Percentiles rank a stretch among this genome's conserved stretches.
Evolutionary conservation across 352 stramenopile genomes (phyloP).

Genomic region (Phytopythium cucurbitacearum): DNA sequence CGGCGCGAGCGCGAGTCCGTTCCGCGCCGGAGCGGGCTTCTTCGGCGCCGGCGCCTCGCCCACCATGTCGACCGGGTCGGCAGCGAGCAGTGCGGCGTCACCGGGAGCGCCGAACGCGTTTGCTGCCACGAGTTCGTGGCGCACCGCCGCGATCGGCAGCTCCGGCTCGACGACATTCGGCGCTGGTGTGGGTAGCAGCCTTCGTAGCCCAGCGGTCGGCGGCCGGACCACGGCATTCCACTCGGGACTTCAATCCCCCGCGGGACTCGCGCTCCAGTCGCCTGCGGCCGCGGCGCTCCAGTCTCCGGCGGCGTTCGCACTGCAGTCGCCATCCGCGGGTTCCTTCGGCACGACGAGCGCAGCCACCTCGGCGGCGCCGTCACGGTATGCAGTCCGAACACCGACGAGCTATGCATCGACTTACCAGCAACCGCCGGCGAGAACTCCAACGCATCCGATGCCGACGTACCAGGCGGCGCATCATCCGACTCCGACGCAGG

Average conservation of each 20-base stretch:
- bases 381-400: neutral
- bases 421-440: neutral
- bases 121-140: conserved; percentile 3
- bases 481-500: conserved; percentile 4
- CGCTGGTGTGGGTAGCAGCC: neutral
- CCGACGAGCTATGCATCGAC: too few species aligned
- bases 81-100: neutral
- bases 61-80: conserved; percentile 11
- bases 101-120: conserved; percentile 9
- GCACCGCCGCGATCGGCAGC: conserved; percentile 1
- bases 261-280: neutral
- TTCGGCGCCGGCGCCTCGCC: conserved; percentile 16
- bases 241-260: neutral
- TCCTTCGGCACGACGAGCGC: too few species aligned
- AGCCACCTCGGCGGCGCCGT: conserved; percentile 2
- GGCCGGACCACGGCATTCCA: conserved; percentile 1
- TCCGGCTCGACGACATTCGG: conserved; percentile 5
- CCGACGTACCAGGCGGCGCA: neutral
- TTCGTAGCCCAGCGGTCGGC: conserved; percentile 4
- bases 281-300: conserved; percentile 3
- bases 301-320: neutral
- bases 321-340: conserved; percentile 1
- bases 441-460: neutral
- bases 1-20: neutral
- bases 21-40: conserved; percentile 11